These are phyloP conservation scores for Cylindrodendrum hubeiense DNA, from an alignment of 2,329 filamentous ascomycete species.

Conservation along the genomic window DNA sequence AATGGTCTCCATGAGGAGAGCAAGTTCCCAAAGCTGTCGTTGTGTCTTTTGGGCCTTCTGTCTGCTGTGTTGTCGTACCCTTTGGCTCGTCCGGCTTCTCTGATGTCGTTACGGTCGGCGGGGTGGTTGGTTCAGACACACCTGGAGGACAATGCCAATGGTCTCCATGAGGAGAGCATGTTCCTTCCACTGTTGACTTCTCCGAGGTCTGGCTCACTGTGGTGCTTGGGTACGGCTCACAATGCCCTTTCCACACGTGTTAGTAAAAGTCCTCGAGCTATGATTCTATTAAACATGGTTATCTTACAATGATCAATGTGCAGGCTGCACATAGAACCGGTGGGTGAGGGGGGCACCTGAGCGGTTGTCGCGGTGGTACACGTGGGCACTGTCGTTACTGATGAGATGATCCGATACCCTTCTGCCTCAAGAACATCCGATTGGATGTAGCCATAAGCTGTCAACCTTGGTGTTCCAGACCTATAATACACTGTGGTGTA, in stretches of 20 bases:
- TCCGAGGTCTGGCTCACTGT: neutral
- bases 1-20: slow-evolving; percentile 18
- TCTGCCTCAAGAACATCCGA: slow-evolving; percentile 35
- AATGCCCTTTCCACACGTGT: slow-evolving; percentile 26
- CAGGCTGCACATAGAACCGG: slow-evolving; percentile 19
- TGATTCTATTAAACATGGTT: neutral
- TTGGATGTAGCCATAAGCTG: slow-evolving; percentile 37
- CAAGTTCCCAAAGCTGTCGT: slow-evolving; percentile 5
- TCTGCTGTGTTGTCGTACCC: neutral
- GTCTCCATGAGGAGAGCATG: slow-evolving; percentile 4
- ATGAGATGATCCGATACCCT: slow-evolving; percentile 36
- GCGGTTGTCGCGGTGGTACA: slow-evolving; percentile 18
- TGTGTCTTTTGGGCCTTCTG: neutral
- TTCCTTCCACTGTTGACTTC: neutral
- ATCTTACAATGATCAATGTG: slow-evolving; percentile 16
- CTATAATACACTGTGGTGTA: slow-evolving; percentile 29
- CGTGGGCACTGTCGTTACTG: slow-evolving; percentile 1
- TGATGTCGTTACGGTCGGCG: neutral
- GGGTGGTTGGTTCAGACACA: neutral
- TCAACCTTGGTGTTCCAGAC: slow-evolving; percentile 31
- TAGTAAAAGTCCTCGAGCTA: neutral
- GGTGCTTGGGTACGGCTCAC: slow-evolving; percentile 14
- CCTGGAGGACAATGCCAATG: slow-evolving; percentile 1
- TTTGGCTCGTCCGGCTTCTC: too few species aligned
- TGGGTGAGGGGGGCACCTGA: slow-evolving; percentile 21